Evolutionary conservation across 1,139 yeast genomes (phyloP).

Genomic region (Meyerozyma sp.): DNA sequence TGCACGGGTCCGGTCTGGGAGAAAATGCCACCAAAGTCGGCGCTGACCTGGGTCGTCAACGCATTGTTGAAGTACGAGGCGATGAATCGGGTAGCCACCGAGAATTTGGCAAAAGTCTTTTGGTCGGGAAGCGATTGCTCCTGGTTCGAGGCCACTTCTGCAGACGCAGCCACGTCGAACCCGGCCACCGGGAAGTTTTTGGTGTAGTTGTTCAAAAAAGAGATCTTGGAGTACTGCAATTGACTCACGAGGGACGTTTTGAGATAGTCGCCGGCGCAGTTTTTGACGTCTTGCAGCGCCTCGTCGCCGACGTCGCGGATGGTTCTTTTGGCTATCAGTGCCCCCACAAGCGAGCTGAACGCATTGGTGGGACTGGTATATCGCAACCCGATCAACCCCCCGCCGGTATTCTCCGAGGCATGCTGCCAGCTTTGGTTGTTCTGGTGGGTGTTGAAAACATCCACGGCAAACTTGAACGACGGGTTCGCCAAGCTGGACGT

Average conservation of each 20-base stretch:
- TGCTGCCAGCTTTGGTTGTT: constrained; percentile 40
- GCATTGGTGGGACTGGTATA: constrained; percentile 14
- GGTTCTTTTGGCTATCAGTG: constrained; percentile 37
- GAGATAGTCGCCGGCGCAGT: constrained; percentile 28
- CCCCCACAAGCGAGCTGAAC: constrained; percentile 29
- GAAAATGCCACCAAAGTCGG: constrained; percentile 31
- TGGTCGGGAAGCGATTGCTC: constrained; percentile 9
- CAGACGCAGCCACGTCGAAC: constrained; percentile 13
- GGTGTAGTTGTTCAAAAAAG: constrained; percentile 19
- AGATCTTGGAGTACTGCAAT: constrained; percentile 18
- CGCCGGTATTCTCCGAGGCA: constrained; percentile 25
- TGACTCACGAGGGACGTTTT: constrained; percentile 31
- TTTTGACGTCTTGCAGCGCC: constrained; percentile 29
- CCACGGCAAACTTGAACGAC: constrained; percentile 32
- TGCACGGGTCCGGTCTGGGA: constrained; percentile 28
- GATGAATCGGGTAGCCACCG: constrained; percentile 23
- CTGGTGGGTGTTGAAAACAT: constrained; percentile 29
- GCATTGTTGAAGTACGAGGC: constrained; percentile 33
- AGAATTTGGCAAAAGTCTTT: constrained; percentile 25
- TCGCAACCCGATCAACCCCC: constrained; percentile 43
- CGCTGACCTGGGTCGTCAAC: constrained; percentile 32
- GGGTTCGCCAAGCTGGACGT: constrained; percentile 37
- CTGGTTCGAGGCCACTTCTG: constrained; percentile 14
- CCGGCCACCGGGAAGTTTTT: constrained; percentile 32
- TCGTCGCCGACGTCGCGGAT: constrained; percentile 39